Conservation (phyloP, 352 stramenopile species). For the Globisporangium spiculum region DNA sequence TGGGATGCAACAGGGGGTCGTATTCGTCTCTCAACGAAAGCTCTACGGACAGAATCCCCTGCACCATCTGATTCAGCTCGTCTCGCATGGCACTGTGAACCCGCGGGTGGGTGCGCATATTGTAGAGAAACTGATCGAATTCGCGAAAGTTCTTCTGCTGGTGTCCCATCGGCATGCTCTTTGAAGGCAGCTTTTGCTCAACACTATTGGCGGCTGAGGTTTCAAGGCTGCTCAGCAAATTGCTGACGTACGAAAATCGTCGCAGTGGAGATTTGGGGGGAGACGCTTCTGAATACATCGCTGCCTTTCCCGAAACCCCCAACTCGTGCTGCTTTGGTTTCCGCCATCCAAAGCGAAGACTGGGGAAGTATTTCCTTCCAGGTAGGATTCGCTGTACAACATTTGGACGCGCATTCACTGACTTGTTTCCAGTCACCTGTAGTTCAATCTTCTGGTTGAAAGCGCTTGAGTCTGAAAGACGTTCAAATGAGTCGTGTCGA, state of each 20-base stretch:
- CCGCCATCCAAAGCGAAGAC: slow-evolving; percentile 8
- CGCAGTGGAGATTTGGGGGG: slow-evolving; percentile 16
- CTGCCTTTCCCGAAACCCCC: slow-evolving; percentile 1
- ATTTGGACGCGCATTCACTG: background rate
- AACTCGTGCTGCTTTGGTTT: background rate
- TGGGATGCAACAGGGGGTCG: slow-evolving; percentile 34
- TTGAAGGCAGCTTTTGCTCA: background rate
- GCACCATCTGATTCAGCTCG: slow-evolving; percentile 75
- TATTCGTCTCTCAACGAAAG: slow-evolving; percentile 44
- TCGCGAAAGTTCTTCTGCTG: slow-evolving; percentile 35
- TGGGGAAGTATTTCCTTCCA: background rate
- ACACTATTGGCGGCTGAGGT: background rate
- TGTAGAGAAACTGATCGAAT: slow-evolving; percentile 46
- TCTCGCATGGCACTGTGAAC: slow-evolving; percentile 52
- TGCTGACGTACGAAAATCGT: slow-evolving; percentile 9
- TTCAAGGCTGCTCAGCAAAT: slow-evolving; percentile 12
- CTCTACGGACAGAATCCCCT: slow-evolving; percentile 57
- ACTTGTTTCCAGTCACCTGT: background rate
- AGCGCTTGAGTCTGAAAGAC: background rate
- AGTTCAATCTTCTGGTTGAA: slow-evolving; percentile 2
- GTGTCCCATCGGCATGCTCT: background rate
- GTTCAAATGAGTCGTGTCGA: background rate
- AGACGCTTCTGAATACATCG: slow-evolving; percentile 11
- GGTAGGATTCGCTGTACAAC: slow-evolving; percentile 9
- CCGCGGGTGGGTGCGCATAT: slow-evolving; percentile 34